These are phyloP conservation scores for Cladosporium sp. DNA, from an alignment of 2,329 filamentous ascomycete genomes.

Conservation along the genomic window DNA sequence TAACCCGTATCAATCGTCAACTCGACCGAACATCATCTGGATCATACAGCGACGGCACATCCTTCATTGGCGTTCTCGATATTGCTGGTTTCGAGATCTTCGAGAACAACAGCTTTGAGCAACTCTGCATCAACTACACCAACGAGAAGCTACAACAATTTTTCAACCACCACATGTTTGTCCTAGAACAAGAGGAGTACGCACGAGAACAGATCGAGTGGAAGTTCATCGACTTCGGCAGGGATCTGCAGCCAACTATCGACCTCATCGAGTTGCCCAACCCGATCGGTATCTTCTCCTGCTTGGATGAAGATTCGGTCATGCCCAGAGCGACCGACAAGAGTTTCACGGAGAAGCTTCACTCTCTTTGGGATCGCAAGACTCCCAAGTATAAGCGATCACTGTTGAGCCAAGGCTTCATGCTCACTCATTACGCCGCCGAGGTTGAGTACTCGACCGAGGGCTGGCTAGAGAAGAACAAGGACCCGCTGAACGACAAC, in stretches of 20 bases:
- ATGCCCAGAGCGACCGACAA: slow-evolving; percentile 99
- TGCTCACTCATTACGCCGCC: slow-evolving; percentile 94
- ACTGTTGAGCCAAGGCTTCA: slow-evolving; percentile 85
- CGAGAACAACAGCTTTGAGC: slow-evolving; percentile 96
- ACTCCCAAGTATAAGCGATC: slow-evolving; percentile 90
- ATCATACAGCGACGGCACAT: slow-evolving; percentile 80
- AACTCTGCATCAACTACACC: slow-evolving; percentile 99
- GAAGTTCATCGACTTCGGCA: slow-evolving; percentile 99
- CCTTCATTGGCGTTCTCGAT: slow-evolving; percentile 97
- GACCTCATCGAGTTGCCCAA: slow-evolving; percentile 95
- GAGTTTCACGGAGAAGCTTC: slow-evolving; percentile 96
- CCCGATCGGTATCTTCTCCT: slow-evolving; percentile 98
- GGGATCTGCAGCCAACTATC: slow-evolving; percentile 94
- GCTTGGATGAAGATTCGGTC: slow-evolving; percentile 94
- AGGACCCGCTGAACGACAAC: slow-evolving; percentile 97
- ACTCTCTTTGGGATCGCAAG: slow-evolving; percentile 94
- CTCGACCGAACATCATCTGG: slow-evolving; percentile 74
- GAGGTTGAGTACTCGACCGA: slow-evolving; percentile 97
- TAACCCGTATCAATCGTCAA: slow-evolving; percentile 86
- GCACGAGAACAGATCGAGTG: slow-evolving; percentile 97
- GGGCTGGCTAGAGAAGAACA: slow-evolving; percentile 98
- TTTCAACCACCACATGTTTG: slow-evolving; percentile 99
- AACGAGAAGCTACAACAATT: slow-evolving; percentile 99
- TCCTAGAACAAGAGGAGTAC: slow-evolving; percentile 97
- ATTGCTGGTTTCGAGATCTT: slow-evolving; percentile 99